Base-by-base conservation (phyloP, 805 yeast genomes). In the Candida ficus region DNA sequence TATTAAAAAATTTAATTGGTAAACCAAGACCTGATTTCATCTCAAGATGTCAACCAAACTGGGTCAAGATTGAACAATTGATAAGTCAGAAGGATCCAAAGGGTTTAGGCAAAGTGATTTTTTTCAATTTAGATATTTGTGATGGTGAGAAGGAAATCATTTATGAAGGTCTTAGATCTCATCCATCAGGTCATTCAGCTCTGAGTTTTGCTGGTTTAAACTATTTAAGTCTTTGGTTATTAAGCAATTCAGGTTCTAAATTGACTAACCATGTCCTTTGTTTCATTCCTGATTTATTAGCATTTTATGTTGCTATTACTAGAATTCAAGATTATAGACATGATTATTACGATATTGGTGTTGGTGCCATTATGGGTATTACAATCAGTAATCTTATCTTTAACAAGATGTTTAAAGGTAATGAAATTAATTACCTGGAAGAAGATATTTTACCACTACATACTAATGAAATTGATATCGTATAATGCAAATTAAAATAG, bases 321-420 rank as follows among this genome's bases (percentile, higher is more conserved):
- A 74, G 99, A 48, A 85, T 95, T 2, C 83, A 83, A 50, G 98
- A 91, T 62, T 89, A 89, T 62, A 73, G 96, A 57, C 99, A 91
- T 56, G 97, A 90, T 62, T 87, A 84, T 57, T 68, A 83, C 16
- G 99, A 91, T 60, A 80, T 91, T 3, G 47, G 82, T 1, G 56
- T 80, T n/a, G 99, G 99, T 9, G 67, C 81, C 14, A 12, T 67
- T 2, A 54, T 93, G 7, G 99, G 99, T 0, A 28, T 50, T 16
- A 22, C 31, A 2, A 34, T 49, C 3, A 39, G 52, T 22, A 48
- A 44, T 28, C 9, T 39, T 7, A 33, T 50, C 1, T 49, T 44
- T 38, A 34, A 29, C 13, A 55, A 48, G 34, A 25, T 55, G 39
- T 55, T 52, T 36, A 39, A 38, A 17, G 51, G 49, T 13, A 45